Evolutionary conservation across 192 early-diverging fungal species (phyloP), one percentile per base, ranked within the genome.

Genomic region (Lobosporangium transversale): DNA sequence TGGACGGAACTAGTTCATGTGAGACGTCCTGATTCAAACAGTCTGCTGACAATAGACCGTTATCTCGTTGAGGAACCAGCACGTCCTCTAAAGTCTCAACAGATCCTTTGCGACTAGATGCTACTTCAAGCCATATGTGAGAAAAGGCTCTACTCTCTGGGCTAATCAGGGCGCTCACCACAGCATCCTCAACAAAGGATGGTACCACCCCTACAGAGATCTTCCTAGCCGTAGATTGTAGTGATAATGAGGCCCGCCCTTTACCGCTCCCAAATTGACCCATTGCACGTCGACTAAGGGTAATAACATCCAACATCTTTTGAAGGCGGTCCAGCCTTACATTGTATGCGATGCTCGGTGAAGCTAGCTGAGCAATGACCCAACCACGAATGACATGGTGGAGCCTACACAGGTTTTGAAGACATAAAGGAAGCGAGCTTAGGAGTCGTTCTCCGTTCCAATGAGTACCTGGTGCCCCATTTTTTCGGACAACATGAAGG

Each of bases 331-430:
- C 70, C 1, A 87, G 81, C n/a, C 91, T 82, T 51, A 79, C 74
- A 14, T 84, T 58, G 27, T 84, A 69, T 35, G 83, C 58, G 44
- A 90, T 75, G 0, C 64, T 59, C 0, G 82, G 75, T 18, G 83
- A 74, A 3, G 86, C 63, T 40, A 93, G 69, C 62, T 93, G 86
- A 0, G 81, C 68, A 44, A 88, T 88, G 2, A 88, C 85, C 89
- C 90, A 93, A 4, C 85, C 84, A 8, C 89, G 87, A 52, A 93
- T 89, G 20, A 83, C 71, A 58, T 85, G 86, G 60, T 93, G 90
- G 51, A 91, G 79, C 55, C 82, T 85, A 52, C 87, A 85, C 49
- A 93, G 68, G 35, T 80, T 78, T 42, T 91, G 89, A 26, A 93
- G 88, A 55, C 87, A 84, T 33, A 86, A 79, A 11, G 91, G 91